phyloP scores from a whole-genome alignment of 192 early-diverging fungal genomes.

The Chytriomyces sp. region DNA sequence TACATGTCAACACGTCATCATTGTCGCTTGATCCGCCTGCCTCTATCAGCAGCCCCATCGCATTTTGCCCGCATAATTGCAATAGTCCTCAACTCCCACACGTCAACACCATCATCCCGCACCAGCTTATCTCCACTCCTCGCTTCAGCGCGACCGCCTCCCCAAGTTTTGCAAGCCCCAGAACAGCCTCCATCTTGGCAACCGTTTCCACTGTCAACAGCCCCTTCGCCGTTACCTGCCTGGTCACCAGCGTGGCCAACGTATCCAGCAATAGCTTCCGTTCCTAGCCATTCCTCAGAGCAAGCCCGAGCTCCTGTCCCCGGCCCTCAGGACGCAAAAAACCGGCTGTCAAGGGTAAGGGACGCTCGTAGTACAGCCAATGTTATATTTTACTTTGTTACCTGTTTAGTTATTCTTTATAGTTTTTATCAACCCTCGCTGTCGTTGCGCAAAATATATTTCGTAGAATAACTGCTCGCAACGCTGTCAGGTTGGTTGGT shows the following conservation, averaged over 20 bases:
- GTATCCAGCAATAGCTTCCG: no score
- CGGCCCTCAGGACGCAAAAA: no score
- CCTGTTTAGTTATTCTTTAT: not conserved
- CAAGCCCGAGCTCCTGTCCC: no score
- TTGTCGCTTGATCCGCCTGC: not conserved
- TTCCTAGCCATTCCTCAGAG: no score
- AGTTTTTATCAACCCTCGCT: not conserved
- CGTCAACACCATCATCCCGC: not conserved
- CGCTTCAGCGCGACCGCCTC: not conserved
- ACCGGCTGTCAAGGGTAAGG: not conserved
- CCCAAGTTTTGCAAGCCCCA: not conserved
- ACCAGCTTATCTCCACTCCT: not conserved
- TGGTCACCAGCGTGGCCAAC: no score
- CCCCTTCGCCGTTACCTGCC: no score
- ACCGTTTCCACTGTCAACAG: not conserved
- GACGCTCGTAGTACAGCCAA: not conserved
- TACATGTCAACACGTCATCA: not conserved
- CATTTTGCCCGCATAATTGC: not conserved
- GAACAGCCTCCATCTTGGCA: not conserved
- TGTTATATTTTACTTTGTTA: not conserved
- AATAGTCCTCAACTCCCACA: not conserved
- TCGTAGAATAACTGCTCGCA: not conserved
- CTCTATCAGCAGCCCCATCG: not conserved
- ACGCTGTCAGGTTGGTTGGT: not conserved
- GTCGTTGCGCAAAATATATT: not conserved